phyloP scores from a whole-genome alignment of 805 yeast species.

The Tetrapisispora fleetii region DNA sequence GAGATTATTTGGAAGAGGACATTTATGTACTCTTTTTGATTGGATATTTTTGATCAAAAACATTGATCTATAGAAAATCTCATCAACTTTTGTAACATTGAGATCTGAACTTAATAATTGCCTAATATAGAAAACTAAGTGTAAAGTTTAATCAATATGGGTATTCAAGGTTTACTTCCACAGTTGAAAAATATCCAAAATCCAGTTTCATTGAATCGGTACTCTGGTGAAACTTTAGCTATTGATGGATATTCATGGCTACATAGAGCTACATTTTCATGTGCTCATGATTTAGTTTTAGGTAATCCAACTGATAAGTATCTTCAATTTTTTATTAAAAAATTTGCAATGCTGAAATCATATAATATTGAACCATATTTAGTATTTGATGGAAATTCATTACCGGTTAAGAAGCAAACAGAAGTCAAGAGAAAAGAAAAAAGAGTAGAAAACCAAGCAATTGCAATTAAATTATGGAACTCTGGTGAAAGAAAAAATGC shows the following conservation, averaged over 20 bases:
- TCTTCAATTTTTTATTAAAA: slow-evolving; percentile 56
- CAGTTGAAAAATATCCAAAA: slow-evolving; percentile 65
- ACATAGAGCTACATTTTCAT: slow-evolving; percentile 72
- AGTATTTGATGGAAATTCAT: slow-evolving; percentile 87
- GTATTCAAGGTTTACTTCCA: slow-evolving; percentile 76
- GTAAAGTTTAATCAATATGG: slow-evolving; percentile 39
- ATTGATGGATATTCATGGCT: slow-evolving; percentile 98
- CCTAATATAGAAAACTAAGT: no score
- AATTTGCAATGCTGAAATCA: slow-evolving; percentile 50
- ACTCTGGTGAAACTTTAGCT: slow-evolving; percentile 69
- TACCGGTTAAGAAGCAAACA: slow-evolving; percentile 70
- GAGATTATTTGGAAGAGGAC: no score
- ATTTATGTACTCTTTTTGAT: no score
- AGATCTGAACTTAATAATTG: no score
- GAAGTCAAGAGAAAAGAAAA: slow-evolving; percentile 51
- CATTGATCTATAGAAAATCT: no score
- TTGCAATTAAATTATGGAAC: slow-evolving; percentile 42
- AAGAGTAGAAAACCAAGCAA: slow-evolving; percentile 47
- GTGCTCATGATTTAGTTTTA: slow-evolving; percentile 73
- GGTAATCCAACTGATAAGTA: slow-evolving; percentile 64
- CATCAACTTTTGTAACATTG: no score
- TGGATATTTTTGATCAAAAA: no score
- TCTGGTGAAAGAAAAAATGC: slow-evolving; percentile 55
- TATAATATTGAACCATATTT: slow-evolving; percentile 73
- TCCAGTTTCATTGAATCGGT: slow-evolving; percentile 45